Evolutionary conservation across 805 yeast genomes (phyloP).

Genomic region (Saccharomycopsis sp.): DNA sequence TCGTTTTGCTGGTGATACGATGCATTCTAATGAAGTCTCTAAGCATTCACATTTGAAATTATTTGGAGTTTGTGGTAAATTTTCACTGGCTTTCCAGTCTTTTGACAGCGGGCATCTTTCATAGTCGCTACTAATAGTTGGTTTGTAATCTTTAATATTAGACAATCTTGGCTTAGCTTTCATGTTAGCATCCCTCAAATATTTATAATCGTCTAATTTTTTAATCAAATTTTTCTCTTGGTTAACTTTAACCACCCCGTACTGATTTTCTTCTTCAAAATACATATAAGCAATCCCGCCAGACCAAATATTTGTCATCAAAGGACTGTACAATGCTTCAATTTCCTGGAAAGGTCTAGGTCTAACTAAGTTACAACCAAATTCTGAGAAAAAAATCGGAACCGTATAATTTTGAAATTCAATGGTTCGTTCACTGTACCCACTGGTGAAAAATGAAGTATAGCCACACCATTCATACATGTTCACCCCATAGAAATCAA

Average conservation of each 20-base stretch:
- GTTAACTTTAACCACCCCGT: conserved; percentile 64
- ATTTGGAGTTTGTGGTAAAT: conserved; percentile 75
- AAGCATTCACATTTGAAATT: conserved; percentile 60
- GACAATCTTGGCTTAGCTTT: conserved; percentile 45
- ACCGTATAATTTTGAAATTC: conserved; percentile 68
- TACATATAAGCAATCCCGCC: conserved; percentile 94
- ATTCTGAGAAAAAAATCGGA: conserved; percentile 82
- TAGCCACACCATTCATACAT: conserved; percentile 87
- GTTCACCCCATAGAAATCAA: conserved; percentile 79
- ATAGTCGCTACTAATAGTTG: conserved; percentile 29
- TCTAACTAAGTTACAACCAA: conserved; percentile 69
- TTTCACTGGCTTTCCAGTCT: conserved; percentile 59
- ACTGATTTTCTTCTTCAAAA: conserved; percentile 74
- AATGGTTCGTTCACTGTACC: conserved; percentile 63
- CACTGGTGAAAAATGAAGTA: conserved; percentile 52
- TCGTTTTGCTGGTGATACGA: conserved; percentile 44
- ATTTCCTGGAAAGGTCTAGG: conserved; percentile 81
- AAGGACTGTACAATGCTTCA: conserved; percentile 50
- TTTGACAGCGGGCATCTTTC: conserved; percentile 29
- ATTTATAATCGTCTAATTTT: conserved; percentile 54
- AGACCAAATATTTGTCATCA: conserved; percentile 88
- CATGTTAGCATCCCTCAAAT: conserved; percentile 49
- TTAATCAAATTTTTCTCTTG: conserved; percentile 38
- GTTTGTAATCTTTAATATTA: conserved; percentile 30
- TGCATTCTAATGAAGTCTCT: conserved; percentile 47